Conservation (phyloP, 2,329 filamentous ascomycete species). For the Colletotrichum spinosum region DNA sequence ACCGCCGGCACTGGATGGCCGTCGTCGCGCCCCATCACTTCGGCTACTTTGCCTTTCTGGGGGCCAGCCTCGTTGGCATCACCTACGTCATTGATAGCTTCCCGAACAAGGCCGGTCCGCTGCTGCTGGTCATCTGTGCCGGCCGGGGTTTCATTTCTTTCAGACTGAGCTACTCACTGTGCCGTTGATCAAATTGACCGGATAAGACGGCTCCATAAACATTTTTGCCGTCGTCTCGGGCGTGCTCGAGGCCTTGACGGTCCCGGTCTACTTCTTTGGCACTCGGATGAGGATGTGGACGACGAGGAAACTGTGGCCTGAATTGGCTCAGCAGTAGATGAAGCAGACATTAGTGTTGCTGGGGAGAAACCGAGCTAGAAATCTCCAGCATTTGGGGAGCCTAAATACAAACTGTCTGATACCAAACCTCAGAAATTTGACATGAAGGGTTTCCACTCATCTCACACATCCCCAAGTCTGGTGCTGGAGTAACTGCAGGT, state of each 20-base stretch:
- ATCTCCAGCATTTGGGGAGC: too few species aligned
- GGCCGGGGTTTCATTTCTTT: conserved; percentile 43
- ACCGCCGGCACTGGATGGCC: conserved; percentile 40
- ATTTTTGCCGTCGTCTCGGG: conserved; percentile 40
- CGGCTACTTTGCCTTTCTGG: conserved; percentile 42
- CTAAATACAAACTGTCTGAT: too few species aligned
- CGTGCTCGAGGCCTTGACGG: conserved; percentile 19
- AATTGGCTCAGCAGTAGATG: background rate
- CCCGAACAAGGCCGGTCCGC: conserved; percentile 43
- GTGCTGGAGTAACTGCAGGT: too few species aligned
- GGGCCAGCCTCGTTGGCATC: conserved; percentile 43
- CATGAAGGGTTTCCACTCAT: too few species aligned
- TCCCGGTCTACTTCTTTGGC: conserved; percentile 16
- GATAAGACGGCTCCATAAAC: conserved; percentile 41
- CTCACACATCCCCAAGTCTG: too few species aligned
- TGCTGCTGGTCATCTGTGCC: conserved; percentile 42
- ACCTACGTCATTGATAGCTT: conserved; percentile 45
- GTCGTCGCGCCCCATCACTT: conserved; percentile 38
- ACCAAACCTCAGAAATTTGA: too few species aligned
- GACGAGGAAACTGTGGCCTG: conserved; percentile 23
- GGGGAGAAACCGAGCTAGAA: too few species aligned
- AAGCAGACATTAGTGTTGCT: too few species aligned
- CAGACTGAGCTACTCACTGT: conserved; percentile 42
- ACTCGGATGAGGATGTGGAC: conserved; percentile 9
- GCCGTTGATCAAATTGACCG: conserved; percentile 37